These are phyloP conservation scores for Porosira glacialis DNA, from an alignment of 352 stramenopile species.

Conservation along the genomic window DNA sequence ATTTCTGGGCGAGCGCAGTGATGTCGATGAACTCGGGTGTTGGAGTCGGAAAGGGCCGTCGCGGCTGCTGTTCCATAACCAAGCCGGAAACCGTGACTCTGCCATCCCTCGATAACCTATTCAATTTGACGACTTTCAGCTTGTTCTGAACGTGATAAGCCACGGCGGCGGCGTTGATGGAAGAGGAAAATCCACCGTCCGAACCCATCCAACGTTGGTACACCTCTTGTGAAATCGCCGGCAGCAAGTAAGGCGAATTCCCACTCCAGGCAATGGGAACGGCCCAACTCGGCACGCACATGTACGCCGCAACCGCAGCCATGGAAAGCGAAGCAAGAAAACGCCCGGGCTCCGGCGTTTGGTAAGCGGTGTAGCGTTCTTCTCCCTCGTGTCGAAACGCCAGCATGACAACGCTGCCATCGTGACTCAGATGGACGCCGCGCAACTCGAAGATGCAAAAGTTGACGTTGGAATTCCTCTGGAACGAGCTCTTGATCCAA, in stretches of 20 bases:
- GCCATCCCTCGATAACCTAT: neutral
- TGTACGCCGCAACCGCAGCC: slow-evolving; percentile 2
- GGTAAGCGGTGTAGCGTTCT: neutral
- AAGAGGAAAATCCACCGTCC: slow-evolving; percentile 24
- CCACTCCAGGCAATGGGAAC: slow-evolving; percentile 2
- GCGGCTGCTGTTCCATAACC: slow-evolving; percentile 1
- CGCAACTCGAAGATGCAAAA: slow-evolving; percentile 7
- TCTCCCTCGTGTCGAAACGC: slow-evolving; percentile 4
- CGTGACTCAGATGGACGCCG: neutral
- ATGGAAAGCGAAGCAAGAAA: slow-evolving; percentile 3
- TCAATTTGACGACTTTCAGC: neutral
- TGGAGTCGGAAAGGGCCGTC: neutral
- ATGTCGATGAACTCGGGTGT: slow-evolving; percentile 3
- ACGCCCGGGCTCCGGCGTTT: neutral
- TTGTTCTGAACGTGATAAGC: slow-evolving; percentile 12
- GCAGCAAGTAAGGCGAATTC: neutral
- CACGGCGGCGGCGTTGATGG: slow-evolving; percentile 7
- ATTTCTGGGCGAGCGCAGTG: neutral
- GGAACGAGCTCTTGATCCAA: neutral
- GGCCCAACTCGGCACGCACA: neutral
- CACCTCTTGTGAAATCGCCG: slow-evolving; percentile 1
- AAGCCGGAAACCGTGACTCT: neutral
- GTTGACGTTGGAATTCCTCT: slow-evolving; percentile 5
- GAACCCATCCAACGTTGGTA: slow-evolving; percentile 11
- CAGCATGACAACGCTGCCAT: slow-evolving; percentile 3